Conservation (phyloP, 331 rosid species). For the Malus hybrid region DNA sequence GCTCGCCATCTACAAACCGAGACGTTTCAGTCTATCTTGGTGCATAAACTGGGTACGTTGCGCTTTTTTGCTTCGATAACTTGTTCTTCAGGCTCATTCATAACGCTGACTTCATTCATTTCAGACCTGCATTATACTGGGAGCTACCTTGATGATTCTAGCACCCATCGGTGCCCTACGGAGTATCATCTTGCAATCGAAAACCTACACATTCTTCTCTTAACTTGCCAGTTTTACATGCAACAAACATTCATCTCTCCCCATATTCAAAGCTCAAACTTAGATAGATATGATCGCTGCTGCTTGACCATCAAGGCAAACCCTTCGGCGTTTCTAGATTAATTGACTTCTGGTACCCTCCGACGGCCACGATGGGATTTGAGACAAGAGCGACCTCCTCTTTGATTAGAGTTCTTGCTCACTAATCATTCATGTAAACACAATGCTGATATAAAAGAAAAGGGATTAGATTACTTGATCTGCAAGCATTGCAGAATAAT, state of each 20-base stretch:
- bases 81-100: background rate
- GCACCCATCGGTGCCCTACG: constrained; percentile 66
- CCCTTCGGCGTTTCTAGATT: background rate
- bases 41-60: constrained; percentile 26
- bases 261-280: background rate
- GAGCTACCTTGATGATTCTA: constrained; percentile 43
- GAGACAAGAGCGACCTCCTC: background rate
- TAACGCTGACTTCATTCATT: background rate
- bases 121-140: constrained; percentile 59
- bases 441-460: background rate
- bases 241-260: background rate
- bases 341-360: background rate
- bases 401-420: background rate
- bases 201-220: constrained; percentile 54
- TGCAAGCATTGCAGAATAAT: background rate
- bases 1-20: constrained; percentile 40
- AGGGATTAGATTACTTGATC: background rate
- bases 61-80: background rate
- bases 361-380: background rate
- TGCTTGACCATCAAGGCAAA: background rate
- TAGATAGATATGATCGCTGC: background rate
- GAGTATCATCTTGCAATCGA: constrained; percentile 41
- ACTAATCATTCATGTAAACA: background rate
- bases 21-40: constrained; percentile 57
- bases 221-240: constrained; percentile 9